Conservation (phyloP, 192 early-diverging fungal genomes). For the Linderina pennispora region DNA sequence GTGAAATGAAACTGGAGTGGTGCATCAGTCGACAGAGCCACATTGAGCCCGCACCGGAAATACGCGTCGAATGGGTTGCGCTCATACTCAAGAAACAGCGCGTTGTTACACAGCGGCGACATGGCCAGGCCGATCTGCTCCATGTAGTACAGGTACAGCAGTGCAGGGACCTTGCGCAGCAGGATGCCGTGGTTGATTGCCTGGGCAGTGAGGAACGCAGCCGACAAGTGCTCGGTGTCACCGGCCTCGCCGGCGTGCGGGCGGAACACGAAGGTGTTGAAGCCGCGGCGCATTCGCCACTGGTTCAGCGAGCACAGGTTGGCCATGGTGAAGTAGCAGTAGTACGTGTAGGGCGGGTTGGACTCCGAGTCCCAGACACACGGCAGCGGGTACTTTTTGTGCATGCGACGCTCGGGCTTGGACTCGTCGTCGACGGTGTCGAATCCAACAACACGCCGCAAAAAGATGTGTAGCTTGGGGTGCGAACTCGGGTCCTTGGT, state of each 20-base stretch:
- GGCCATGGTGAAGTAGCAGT: constrained; percentile 78
- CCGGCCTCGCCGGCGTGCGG: constrained; percentile 90
- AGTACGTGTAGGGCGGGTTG: constrained; percentile 90
- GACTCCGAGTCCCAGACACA: constrained; percentile 44
- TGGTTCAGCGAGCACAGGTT: constrained; percentile 73
- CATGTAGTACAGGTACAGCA: constrained; percentile 86
- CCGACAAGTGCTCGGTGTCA: constrained; percentile 80
- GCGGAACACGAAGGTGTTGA: constrained; percentile 86
- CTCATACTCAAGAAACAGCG: constrained; percentile 80
- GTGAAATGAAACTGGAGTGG: constrained; percentile 90
- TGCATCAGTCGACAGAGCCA: constrained; percentile 81
- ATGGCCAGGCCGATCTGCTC: constrained; percentile 89
- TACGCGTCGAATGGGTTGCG: constrained; percentile 78
- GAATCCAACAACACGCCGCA: constrained; percentile 84
- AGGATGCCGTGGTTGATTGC: constrained; percentile 84
- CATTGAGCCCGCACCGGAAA: constrained; percentile 83
- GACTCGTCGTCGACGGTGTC: constrained; percentile 88
- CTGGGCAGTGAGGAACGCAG: constrained; percentile 75
- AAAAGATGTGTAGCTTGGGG: constrained; percentile 79
- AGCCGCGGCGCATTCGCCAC: constrained; percentile 57
- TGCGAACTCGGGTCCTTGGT: constrained; percentile 68
- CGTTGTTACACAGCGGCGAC: constrained; percentile 89
- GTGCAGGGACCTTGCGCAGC: constrained; percentile 78
- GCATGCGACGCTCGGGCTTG: constrained; percentile 67
- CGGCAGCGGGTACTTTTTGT: constrained; percentile 65